These are phyloP conservation scores for Eutreptiella sp. DNA, from an alignment of 208 protist species.

Conservation along the genomic window DNA sequence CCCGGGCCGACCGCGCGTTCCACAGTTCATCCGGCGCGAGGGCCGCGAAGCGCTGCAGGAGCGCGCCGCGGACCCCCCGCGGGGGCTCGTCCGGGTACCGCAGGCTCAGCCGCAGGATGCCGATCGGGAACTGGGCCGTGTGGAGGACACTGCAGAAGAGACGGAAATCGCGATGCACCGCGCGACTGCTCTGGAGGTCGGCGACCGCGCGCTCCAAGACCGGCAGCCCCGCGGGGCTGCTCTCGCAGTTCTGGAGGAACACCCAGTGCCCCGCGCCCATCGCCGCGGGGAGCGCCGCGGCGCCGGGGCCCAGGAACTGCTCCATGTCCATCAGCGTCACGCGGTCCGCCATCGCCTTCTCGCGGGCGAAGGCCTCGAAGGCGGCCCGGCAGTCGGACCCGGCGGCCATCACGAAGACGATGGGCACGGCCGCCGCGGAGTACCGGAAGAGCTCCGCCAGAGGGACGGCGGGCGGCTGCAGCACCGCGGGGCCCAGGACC, in stretches of 20 bases:
- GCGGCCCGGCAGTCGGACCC: conserved; percentile 59
- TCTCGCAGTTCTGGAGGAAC: conserved; percentile 60
- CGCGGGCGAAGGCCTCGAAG: conserved; percentile 55
- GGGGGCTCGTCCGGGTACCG: conserved; percentile 80
- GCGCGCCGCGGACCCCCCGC: conserved; percentile 48
- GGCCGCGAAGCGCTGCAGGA: conserved; percentile 40
- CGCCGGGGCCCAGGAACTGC: conserved; percentile 64
- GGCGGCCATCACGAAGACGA: conserved; percentile 67
- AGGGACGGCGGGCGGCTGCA: conserved; percentile 62
- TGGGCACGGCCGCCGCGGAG: conserved; percentile 37
- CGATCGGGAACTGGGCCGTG: too few species aligned
- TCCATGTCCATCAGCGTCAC: conserved; percentile 58
- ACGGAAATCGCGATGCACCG: too few species aligned
- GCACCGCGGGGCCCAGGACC: conserved; percentile 46
- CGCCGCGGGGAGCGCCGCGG: conserved; percentile 39
- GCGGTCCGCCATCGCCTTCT: conserved; percentile 52
- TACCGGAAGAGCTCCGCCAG: conserved; percentile 43
- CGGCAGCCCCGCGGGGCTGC: conserved; percentile 64
- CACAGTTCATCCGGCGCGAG: conserved; percentile 3
- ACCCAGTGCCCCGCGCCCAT: conserved; percentile 50
- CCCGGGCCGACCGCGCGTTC: too few species aligned
- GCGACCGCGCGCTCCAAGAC: too few species aligned
- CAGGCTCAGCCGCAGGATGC: conserved; percentile 56
- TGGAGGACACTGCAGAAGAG: too few species aligned
- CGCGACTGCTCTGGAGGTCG: too few species aligned